A percentile compares a stretch with the other conserved stretches of the same genome.
Conservation (phyloP, 2,329 filamentous ascomycete genomes). For the Sporothrix schenckii region DNA sequence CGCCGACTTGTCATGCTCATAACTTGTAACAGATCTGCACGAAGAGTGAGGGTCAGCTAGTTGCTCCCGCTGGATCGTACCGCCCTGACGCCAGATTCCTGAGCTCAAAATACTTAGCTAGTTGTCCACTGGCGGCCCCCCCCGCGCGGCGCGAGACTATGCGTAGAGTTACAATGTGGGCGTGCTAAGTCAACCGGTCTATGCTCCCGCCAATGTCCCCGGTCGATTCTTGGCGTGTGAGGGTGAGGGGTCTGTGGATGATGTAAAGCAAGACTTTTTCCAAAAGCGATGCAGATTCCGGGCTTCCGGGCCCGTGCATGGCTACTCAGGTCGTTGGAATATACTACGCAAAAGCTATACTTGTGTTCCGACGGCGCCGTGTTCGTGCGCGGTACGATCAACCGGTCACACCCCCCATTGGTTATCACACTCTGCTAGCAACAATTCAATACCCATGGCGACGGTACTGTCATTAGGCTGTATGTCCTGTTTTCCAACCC, state of each 20-base stretch:
- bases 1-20: background rate
- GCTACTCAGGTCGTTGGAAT: background rate
- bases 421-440: constrained; percentile 16
- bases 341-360: constrained; percentile 29
- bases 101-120: background rate
- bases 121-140: constrained; percentile 24
- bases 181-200: background rate
- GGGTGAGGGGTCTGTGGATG: background rate
- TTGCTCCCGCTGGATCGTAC: background rate
- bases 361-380: constrained; percentile 22
- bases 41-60: background rate
- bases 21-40: background rate
- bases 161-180: background rate
- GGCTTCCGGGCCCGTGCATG: background rate
- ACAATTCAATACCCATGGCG: background rate
- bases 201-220: background rate
- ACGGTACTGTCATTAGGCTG: background rate
- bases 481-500: background rate
- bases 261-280: background rate
- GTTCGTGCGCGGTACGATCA: constrained; percentile 24
- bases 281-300: background rate
- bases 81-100: background rate
- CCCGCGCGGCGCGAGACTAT: constrained; percentile 19
- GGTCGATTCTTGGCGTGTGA: too few species aligned
- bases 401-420: constrained; percentile 28